These are phyloP conservation scores for Tremella fuciformis DNA, from an alignment of 768 basidiomycete species.

Conservation along the genomic window DNA sequence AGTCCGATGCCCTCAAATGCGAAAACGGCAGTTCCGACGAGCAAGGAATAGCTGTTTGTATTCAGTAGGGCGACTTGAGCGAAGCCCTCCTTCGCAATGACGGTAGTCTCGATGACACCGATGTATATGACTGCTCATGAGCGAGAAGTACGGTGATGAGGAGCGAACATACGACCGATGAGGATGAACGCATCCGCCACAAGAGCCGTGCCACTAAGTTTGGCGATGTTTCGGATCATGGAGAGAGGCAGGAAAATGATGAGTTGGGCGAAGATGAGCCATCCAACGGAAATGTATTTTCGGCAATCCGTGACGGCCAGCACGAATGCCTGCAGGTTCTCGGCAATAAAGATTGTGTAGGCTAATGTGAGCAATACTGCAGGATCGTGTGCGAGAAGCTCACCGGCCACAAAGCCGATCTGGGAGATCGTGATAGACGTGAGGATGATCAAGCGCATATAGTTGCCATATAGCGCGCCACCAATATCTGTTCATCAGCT, in stretches of 20 bases:
- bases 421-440: conserved; percentile 81
- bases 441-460: conserved; percentile 88
- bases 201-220: conserved; percentile 85
- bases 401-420: conserved; percentile 49
- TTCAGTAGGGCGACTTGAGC: conserved; percentile 86
- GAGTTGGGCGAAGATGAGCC: conserved; percentile 76
- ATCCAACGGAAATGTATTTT: conserved; percentile 65
- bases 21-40: conserved; percentile 96
- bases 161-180: conserved; percentile 63
- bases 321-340: conserved; percentile 83
- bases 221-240: conserved; percentile 88
- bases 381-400: conserved; percentile 8
- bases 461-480: conserved; percentile 81
- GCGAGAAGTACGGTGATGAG: neutral
- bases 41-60: conserved; percentile 77
- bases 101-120: conserved; percentile 68
- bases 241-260: conserved; percentile 84
- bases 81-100: conserved; percentile 67
- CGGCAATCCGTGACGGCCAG: conserved; percentile 74
- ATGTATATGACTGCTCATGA: conserved; percentile 49
- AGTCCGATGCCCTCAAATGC: conserved; percentile 97
- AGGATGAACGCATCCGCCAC: conserved; percentile 94
- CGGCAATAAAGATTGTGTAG: conserved; percentile 93
- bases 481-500: conserved; percentile 70
- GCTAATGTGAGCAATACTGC: conserved; percentile 55